A percentile compares a stretch with the other conserved stretches of the same genome.
These are phyloP conservation scores for Tanozyma kutaoensis DNA, from an alignment of 805 yeast species.

Conservation along the genomic window DNA sequence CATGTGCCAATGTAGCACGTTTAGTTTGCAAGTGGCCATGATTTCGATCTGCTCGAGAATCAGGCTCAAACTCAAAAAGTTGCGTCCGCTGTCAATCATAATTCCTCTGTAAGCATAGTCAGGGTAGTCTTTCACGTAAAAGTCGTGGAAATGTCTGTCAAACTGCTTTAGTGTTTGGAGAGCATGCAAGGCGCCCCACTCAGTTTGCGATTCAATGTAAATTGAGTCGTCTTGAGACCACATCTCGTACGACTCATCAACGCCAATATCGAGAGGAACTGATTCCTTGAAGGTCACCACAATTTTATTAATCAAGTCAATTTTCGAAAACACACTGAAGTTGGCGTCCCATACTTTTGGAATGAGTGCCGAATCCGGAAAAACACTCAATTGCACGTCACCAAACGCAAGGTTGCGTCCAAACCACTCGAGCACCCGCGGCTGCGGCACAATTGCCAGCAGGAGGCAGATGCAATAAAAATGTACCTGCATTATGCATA, in stretches of 20 bases:
- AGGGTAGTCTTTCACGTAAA: conserved; percentile 21
- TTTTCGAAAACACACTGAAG: too few species aligned
- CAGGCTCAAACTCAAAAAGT: conserved; percentile 13
- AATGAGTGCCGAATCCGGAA: too few species aligned
- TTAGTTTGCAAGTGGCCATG: conserved; percentile 24
- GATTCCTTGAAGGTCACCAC: too few species aligned
- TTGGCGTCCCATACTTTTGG: too few species aligned
- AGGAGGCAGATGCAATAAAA: too few species aligned
- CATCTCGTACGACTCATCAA: conserved; percentile 21
- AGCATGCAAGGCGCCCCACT: conserved; percentile 30
- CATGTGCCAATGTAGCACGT: conserved; percentile 28
- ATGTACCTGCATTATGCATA: too few species aligned
- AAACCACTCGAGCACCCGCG: too few species aligned
- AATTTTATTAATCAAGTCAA: too few species aligned
- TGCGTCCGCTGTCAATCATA: conserved; percentile 25
- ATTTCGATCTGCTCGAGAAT: conserved; percentile 22
- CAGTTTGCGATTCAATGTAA: conserved; percentile 14
- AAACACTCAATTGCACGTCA: too few species aligned
- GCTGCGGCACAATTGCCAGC: too few species aligned
- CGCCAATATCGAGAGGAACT: too few species aligned
- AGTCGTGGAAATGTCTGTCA: conserved; percentile 10
- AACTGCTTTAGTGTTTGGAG: conserved; percentile 27
- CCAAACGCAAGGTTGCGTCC: too few species aligned
- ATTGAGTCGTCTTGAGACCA: conserved; percentile 5
- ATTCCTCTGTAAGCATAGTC: conserved; percentile 24